A percentile compares a stretch with the other conserved stretches of the same genome.
Evolutionary conservation across 23 red algal species (phyloP).

Genomic region (Rhodosorus marinus): DNA sequence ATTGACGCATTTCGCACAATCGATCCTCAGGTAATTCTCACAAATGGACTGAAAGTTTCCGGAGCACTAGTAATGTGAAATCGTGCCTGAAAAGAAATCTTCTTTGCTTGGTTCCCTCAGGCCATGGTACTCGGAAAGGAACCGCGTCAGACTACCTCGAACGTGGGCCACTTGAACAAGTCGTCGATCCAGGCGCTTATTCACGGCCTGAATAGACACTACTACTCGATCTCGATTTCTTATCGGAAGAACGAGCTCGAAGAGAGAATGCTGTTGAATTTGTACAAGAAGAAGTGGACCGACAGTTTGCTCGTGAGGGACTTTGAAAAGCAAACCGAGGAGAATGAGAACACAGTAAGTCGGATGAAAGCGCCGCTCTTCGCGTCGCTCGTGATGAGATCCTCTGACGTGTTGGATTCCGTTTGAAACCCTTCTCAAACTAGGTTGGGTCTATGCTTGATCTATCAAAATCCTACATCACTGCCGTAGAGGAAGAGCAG

Average conservation of each 20-base stretch:
- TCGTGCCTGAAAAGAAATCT: too few relatives aligned
- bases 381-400: too few relatives aligned
- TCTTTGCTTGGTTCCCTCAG: too few relatives aligned
- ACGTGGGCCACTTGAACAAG: constrained; percentile 89
- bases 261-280: constrained; percentile 90
- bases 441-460: constrained; percentile 65
- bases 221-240: constrained; percentile 87
- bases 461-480: constrained; percentile 61
- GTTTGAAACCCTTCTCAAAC: too few relatives aligned
- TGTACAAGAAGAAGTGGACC: constrained; percentile 95
- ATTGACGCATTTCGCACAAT: constrained; percentile 89
- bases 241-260: constrained; percentile 98
- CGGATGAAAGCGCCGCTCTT: too few relatives aligned
- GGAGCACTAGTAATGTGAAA: too few relatives aligned
- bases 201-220: constrained; percentile 96
- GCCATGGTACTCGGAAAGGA: constrained; percentile 72
- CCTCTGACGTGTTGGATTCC: too few relatives aligned
- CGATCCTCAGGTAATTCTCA: too few relatives aligned
- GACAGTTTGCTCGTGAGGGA: constrained; percentile 40
- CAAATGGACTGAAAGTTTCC: too few relatives aligned
- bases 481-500: constrained; percentile 72
- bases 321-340: constrained; percentile 32
- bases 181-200: constrained; percentile 97
- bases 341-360: constrained; percentile 36
- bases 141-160: constrained; percentile 91